A percentile compares a stretch with the other conserved stretches of the same genome.
These are phyloP conservation scores for Kodamaea hsintzibuensis DNA, from an alignment of 805 yeast genomes.

Conservation along the genomic window DNA sequence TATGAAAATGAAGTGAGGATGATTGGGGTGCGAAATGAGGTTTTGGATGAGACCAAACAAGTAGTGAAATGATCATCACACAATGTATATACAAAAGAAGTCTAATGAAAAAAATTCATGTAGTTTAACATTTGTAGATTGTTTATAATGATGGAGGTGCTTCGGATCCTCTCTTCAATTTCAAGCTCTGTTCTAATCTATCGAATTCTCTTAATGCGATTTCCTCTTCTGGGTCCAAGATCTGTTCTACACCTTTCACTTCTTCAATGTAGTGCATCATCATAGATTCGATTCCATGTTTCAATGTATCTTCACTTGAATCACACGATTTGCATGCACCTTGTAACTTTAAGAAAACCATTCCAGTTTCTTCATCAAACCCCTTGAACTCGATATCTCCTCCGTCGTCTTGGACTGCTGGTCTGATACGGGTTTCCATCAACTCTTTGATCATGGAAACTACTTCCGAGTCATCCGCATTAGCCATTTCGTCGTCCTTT, in stretches of 20 bases:
- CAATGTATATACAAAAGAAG: neutral
- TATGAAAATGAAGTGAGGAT: conserved; percentile 21
- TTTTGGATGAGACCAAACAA: neutral
- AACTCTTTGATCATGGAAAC: conserved; percentile 89
- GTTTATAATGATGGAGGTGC: conserved; percentile 26
- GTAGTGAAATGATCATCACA: neutral
- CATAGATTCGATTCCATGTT: conserved; percentile 97
- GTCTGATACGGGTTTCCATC: conserved; percentile 91
- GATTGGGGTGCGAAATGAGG: conserved; percentile 5
- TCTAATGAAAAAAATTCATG: too few species aligned
- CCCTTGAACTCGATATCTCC: conserved; percentile 92
- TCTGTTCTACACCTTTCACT: conserved; percentile 83
- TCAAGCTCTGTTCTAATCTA: conserved; percentile 62
- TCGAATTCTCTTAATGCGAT: conserved; percentile 82
- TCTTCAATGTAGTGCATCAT: conserved; percentile 95
- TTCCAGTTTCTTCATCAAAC: conserved; percentile 82
- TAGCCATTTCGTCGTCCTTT: conserved; percentile 43
- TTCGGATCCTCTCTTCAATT: conserved; percentile 17
- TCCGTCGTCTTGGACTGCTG: conserved; percentile 98
- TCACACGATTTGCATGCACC: conserved; percentile 98
- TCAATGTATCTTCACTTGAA: conserved; percentile 85
- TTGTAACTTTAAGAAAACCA: conserved; percentile 82
- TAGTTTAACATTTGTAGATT: neutral
- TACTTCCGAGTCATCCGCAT: conserved; percentile 63
- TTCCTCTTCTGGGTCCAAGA: conserved; percentile 74